Percentiles rank a stretch among this genome's conserved stretches.
Conservation (phyloP, 1,139 yeast species). For the Geotrichum klebahnii region DNA sequence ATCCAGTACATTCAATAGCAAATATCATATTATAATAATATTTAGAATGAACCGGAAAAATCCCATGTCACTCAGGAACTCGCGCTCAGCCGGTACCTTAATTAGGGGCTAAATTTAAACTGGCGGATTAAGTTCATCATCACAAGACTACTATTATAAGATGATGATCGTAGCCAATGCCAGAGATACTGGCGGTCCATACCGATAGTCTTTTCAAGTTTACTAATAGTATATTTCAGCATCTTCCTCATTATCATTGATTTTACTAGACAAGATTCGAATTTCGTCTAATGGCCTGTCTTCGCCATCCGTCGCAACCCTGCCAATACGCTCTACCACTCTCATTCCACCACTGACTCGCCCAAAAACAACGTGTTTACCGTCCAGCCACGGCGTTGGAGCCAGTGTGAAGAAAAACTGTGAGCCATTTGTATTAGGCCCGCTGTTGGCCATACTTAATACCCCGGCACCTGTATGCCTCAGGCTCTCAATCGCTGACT, state of each 20-base stretch:
- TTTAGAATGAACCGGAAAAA: no score
- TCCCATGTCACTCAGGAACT: no score
- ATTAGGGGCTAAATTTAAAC: no score
- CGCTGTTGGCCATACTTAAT: conserved; percentile 46
- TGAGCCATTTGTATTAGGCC: conserved; percentile 42
- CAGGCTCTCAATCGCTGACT: conserved; percentile 31
- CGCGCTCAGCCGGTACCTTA: no score
- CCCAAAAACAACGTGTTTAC: conserved; percentile 56
- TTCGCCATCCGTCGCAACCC: conserved; percentile 46
- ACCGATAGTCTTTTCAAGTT: not conserved
- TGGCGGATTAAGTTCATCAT: no score
- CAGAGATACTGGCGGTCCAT: not conserved
- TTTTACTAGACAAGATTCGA: conserved; percentile 18
- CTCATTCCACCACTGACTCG: conserved; percentile 53
- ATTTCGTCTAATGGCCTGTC: conserved; percentile 41
- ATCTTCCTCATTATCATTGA: conserved; percentile 1
- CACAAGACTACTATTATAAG: no score
- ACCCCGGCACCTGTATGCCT: conserved; percentile 53
- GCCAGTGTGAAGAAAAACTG: conserved; percentile 53
- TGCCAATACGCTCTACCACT: conserved; percentile 50
- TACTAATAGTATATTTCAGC: not conserved
- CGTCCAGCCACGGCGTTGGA: conserved; percentile 47
- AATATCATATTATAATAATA: no score
- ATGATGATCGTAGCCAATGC: no score
- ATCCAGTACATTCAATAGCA: no score